phyloP scores from a whole-genome alignment of 1,284 basidiomycete genomes.

The Ceratobasidium papillatum region DNA sequence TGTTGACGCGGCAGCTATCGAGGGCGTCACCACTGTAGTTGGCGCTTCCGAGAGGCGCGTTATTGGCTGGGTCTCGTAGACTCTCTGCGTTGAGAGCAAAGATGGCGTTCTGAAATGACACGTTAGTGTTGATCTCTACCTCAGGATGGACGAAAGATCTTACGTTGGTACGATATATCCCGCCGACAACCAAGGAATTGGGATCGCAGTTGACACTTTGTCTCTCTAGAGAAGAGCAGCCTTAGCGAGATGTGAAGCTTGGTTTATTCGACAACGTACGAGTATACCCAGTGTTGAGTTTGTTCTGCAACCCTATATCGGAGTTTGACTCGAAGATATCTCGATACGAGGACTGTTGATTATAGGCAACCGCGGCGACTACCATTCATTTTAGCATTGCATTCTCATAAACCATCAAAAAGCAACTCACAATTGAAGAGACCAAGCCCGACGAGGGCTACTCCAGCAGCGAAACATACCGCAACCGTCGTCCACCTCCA shows the following conservation, averaged over 20 bases:
- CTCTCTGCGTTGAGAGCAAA: slow-evolving; percentile 19
- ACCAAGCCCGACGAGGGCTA: slow-evolving; percentile 18
- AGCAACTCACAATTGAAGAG: slow-evolving; percentile 31
- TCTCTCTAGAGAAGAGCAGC: not conserved
- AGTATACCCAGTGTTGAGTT: slow-evolving; percentile 28
- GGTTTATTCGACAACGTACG: not conserved
- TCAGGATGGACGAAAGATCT: not conserved
- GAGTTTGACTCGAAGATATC: not conserved
- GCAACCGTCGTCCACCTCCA: slow-evolving; percentile 17
- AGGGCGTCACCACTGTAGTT: slow-evolving; percentile 32
- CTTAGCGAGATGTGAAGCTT: not conserved
- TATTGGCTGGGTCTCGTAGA: slow-evolving; percentile 22
- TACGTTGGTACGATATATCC: slow-evolving; percentile 29
- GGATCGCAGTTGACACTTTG: slow-evolving; percentile 11
- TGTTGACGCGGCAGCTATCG: slow-evolving; percentile 37
- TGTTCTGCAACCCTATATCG: slow-evolving; percentile 16
- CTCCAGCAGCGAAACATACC: not conserved
- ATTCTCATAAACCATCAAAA: not conserved
- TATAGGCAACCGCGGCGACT: slow-evolving; percentile 32
- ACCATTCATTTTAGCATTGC: not conserved
- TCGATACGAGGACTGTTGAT: not conserved
- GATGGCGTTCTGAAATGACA: not conserved
- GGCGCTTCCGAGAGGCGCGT: slow-evolving; percentile 22
- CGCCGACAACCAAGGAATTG: slow-evolving; percentile 1
- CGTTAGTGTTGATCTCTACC: not conserved